These are phyloP conservation scores for Cinnamomum chago DNA, from an alignment of 164 flowering plant genomes.

Conservation along the genomic window DNA sequence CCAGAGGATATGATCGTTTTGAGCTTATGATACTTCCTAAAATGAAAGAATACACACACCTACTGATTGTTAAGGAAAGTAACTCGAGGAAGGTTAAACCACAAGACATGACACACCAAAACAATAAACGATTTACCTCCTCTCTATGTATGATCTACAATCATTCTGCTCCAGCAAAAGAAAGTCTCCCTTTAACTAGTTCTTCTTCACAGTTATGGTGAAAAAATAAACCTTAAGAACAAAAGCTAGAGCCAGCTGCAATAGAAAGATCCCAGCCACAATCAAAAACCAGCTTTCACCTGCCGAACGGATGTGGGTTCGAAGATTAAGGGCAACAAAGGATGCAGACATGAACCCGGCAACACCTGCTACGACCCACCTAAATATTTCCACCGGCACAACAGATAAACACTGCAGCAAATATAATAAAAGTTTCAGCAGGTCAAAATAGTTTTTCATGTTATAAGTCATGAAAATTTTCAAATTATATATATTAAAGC, in stretches of 20 bases:
- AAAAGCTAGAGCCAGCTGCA: conserved; percentile 83
- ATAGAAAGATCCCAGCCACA: conserved; percentile 77
- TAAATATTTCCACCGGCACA: conserved; percentile 68
- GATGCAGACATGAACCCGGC: conserved; percentile 97
- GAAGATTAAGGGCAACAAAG: conserved; percentile 87
- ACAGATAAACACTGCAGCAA: conserved; percentile 69
- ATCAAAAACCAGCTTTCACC: conserved; percentile 94
- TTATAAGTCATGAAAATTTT: too few species aligned
- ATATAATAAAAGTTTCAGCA: not conserved
- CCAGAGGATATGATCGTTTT: too few species aligned
- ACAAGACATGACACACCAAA: too few species aligned
- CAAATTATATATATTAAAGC: too few species aligned
- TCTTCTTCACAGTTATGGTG: conserved; percentile 52
- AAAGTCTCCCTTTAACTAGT: not conserved
- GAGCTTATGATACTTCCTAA: too few species aligned
- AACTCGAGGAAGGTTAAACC: not conserved
- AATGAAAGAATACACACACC: not conserved
- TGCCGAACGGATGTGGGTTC: conserved; percentile 81
- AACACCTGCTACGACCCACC: conserved; percentile 93
- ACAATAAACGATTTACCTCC: too few species aligned
- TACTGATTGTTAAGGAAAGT: not conserved
- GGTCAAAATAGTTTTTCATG: not conserved
- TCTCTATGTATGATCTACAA: not conserved
- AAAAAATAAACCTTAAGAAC: conserved; percentile 79
- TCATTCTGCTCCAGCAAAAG: not conserved